A percentile compares a stretch with the other conserved stretches of the same genome.
Conservation (phyloP, 306 rosid genomes). For the Fagus crenata region DNA sequence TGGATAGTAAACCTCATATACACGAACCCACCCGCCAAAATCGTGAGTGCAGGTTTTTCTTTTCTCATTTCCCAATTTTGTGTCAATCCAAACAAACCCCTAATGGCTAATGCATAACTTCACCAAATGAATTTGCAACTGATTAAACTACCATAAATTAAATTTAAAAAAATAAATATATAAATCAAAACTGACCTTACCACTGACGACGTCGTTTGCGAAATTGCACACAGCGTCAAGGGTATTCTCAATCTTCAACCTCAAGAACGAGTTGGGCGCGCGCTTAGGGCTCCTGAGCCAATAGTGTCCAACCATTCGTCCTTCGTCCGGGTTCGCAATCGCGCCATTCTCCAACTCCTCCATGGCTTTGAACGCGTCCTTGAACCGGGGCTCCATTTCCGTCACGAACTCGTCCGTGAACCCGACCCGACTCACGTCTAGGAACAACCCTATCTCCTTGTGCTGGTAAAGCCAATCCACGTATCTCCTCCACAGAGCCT, state of each 20-base stretch:
- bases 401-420: slow-evolving; percentile 72
- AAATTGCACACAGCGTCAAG: slow-evolving; percentile 56
- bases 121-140: background rate
- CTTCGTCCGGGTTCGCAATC: slow-evolving; percentile 94
- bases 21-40: too few species aligned
- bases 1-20: too few species aligned
- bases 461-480: slow-evolving; percentile 94
- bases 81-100: background rate
- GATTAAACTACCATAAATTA: background rate
- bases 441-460: slow-evolving; percentile 70
- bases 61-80: background rate
- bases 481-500: slow-evolving; percentile 72
- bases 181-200: slow-evolving; percentile 67
- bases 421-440: slow-evolving; percentile 95
- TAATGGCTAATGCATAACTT: background rate
- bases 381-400: slow-evolving; percentile 77
- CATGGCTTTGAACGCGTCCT: slow-evolving; percentile 72
- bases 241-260: slow-evolving; percentile 66
- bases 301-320: slow-evolving; percentile 97
- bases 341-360: slow-evolving; percentile 85
- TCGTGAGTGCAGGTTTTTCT: background rate
- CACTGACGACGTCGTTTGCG: slow-evolving; percentile 76
- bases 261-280: slow-evolving; percentile 69
- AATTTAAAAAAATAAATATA: too few species aligned
- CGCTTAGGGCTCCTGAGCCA: slow-evolving; percentile 78